Evolutionary conservation across 106 monocot genomes (phyloP), one percentile per base, ranked within the genome.

Genomic region (Triglochin maritima): DNA sequence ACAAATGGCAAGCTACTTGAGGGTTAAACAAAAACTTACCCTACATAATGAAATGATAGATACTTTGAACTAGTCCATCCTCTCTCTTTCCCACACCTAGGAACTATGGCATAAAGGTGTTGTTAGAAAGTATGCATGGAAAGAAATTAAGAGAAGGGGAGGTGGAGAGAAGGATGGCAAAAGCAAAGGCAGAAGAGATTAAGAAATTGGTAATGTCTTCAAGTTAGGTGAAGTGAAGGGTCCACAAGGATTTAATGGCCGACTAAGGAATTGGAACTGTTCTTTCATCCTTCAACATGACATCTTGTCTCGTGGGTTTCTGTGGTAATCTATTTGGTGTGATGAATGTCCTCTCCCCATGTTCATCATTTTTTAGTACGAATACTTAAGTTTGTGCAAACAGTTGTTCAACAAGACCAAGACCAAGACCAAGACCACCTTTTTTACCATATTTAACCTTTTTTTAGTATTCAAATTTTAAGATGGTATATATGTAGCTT

Each of bases 71-170:
- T 29, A 29, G 29, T 29, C 29, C 29, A 0, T 29, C 29, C 29
- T 29, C 11, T 17, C 64, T 49, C 49, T 15, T n/a, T 64, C 64
- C 63, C 46, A 29, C 8, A 4, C 63, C 13, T 13, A 63, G 63
- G 29, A 63, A 63, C 13, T 47, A 63, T 63, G 63, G 63, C 63
- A 63, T 63, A 63, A 63, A 63, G 63, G n/a, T 63, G 1, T 46
- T 63, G 2, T 47, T 11, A 6, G 2, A 16, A 11, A 4, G 1
- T n/a, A 6, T 46, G 0, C 1, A 47, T 8, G 60, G n/a, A 60
- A 9, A 60, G 60, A 44, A 29, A 29, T 29, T 29, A 29, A 29
- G 29, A 29, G 29, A 29, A 29, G 29, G 29, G 29, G 29, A 29
- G 17, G 9, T 14, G 3, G 43, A 10, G 2, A 41, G 1, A 29